A percentile compares a stretch with the other conserved stretches of the same genome.
phyloP scores from a whole-genome alignment of 2,329 filamentous ascomycete species.

The Mariannaea elegans region DNA sequence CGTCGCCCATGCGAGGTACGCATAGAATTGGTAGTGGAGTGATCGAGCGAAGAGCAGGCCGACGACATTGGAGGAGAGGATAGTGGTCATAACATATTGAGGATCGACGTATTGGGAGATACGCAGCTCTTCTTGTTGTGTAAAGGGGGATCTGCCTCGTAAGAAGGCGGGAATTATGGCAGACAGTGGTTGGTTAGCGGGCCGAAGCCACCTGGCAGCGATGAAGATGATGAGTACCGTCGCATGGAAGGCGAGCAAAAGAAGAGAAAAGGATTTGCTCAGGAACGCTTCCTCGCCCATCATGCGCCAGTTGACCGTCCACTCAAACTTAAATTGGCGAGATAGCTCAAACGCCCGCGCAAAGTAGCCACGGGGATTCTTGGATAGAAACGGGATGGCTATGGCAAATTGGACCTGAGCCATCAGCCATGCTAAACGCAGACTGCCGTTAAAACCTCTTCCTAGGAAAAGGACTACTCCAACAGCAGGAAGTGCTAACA shows the following conservation, averaged over 20 bases:
- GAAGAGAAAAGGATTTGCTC: conserved; percentile 70
- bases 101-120: conserved; percentile 70
- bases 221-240: conserved; percentile 74
- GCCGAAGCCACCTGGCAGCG: conserved; percentile 75
- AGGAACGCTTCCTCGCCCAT: conserved; percentile 85
- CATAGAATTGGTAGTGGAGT: conserved; percentile 95
- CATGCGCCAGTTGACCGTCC: conserved; percentile 99
- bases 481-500: conserved; percentile 84
- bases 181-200: conserved; percentile 66
- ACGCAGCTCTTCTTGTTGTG: conserved; percentile 60
- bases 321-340: conserved; percentile 92
- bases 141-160: conserved; percentile 55
- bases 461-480: conserved; percentile 79
- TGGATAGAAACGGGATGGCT: conserved; percentile 72
- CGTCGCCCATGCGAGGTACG: conserved; percentile 88
- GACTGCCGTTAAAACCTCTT: conserved; percentile 69
- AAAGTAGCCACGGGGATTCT: conserved; percentile 76
- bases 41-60: conserved; percentile 88
- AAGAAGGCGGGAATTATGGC: conserved; percentile 60
- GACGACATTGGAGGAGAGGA: conserved; percentile 79
- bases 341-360: conserved; percentile 89
- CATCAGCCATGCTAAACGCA: conserved; percentile 77
- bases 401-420: conserved; percentile 78
- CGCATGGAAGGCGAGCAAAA: conserved; percentile 72
- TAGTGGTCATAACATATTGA: conserved; percentile 77